Base-by-base conservation (phyloP, 78 protist species). In the Planoprotostelium fungivorum region DNA sequence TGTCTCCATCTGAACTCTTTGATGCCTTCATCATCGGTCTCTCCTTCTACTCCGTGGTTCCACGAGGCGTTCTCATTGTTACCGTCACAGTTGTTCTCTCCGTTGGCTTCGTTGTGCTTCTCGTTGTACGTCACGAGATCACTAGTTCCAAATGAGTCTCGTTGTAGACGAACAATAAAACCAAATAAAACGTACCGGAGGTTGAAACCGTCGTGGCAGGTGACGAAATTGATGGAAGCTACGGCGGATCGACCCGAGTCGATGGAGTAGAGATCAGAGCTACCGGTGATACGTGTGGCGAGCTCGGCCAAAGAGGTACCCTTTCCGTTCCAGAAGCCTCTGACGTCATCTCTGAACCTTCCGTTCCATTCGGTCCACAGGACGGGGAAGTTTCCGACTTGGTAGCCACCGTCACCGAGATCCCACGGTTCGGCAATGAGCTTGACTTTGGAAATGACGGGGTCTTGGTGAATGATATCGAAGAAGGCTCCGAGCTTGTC, bases 331-430 rank as follows among this genome's bases (percentile, higher is more conserved):
- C 73, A 51, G 73, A 51, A 51, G 5, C 73, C 73, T 51, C 73
- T 51, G 73, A 51, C 73, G 73, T 51, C 73, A 51, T 51, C 73
- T 25, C 73, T 5, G 73, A 51, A 51, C 16, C 73, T 51, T 51
- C 73, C 73, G 73, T 51, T 51, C 73, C 73, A 51, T 16, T 51
- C 73, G 5, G 73, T 51, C 73, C 73, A 51, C 73, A 51, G 16
- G 73, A 51, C 73, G 73, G 73, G 73, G 73, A 51, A 51, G 73
- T 51, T 51, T 51, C 73, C 73, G 73, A 51, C 73, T 51, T 51
- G 73, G 73, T 51, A 51, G 5, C 73, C 73, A 25, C 73, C 73
- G 73, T 5, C 5, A 25, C 73, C 73, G 31, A 51, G 16, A 51
- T 51, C 73, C 73, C 73, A 51, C 16, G 73, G 73, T 16, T 51